A percentile compares a stretch with the other conserved stretches of the same genome.
These are phyloP conservation scores for Serendipita indica DNA, from an alignment of 768 basidiomycete species.

Conservation along the genomic window DNA sequence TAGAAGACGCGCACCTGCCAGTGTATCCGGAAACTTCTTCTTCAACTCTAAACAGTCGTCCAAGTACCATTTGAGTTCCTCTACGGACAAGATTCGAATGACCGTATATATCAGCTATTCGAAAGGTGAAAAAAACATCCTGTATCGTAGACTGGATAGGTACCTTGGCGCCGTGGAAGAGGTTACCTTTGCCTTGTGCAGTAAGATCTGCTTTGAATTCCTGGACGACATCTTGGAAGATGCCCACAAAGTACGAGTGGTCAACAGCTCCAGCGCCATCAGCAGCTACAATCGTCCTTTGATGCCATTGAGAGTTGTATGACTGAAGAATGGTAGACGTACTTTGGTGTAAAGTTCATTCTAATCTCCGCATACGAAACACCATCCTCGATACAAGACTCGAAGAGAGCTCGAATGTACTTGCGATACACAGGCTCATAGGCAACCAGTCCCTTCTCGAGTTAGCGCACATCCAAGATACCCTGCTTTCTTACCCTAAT, in stretches of 20 bases:
- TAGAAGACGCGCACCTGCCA: constrained; percentile 34
- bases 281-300: constrained; percentile 31
- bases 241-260: constrained; percentile 43
- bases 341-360: constrained; percentile 50
- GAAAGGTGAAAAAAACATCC: not conserved
- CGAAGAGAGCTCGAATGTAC: constrained; percentile 49
- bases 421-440: constrained; percentile 44
- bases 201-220: constrained; percentile 40
- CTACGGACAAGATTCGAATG: constrained; percentile 36
- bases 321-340: constrained; percentile 12
- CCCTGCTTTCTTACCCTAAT: constrained; percentile 23
- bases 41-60: constrained; percentile 63
- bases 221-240: constrained; percentile 36
- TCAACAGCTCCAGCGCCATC: constrained; percentile 44
- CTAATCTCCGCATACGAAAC: constrained; percentile 57
- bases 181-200: constrained; percentile 37
- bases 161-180: constrained; percentile 55
- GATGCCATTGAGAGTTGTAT: not conserved
- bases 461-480: constrained; percentile 18
- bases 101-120: constrained; percentile 57
- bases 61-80: constrained; percentile 48
- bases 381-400: constrained; percentile 49
- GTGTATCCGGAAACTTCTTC: constrained; percentile 56
- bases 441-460: constrained; percentile 26
- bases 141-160: not conserved